Evolutionary conservation across 805 yeast genomes (phyloP), one percentile per base, ranked within the genome.

Genomic region (Ogataea pini): DNA sequence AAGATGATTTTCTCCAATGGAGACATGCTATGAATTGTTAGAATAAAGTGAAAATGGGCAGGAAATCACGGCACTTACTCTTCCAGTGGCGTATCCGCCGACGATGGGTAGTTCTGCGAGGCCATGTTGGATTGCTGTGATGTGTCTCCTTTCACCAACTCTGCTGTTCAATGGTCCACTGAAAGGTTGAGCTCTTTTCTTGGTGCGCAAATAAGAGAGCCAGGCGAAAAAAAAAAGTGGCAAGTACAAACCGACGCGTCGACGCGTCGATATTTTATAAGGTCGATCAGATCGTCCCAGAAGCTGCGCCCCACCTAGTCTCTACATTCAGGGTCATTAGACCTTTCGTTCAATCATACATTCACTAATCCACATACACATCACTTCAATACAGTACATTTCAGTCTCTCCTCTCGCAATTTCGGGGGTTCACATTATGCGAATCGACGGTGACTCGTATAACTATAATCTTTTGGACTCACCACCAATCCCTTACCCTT

Each of bases 401-500:
- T n/a, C n/a, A n/a, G n/a, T n/a, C n/a, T n/a, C n/a, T n/a, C n/a
- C n/a, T n/a, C n/a, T n/a, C n/a, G n/a, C n/a, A n/a, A n/a, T n/a
- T n/a, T n/a, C n/a, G n/a, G n/a, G n/a, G n/a, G n/a, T n/a, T n/a
- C n/a, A n/a, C n/a, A n/a, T n/a, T 38, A 45, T 24, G 44, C 37
- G 20, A 45, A 38, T 32, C 16, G 28, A 17, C 54, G 47, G n/a
- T 38, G 48, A 6, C 58, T 59, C 9, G 58, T 62, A 44, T 64
- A 68, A 55, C 82, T 75, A 67, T 82, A 83, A 61, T 83, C 87
- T 56, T 78, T 78, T 0, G 97, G 98, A 52, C 94, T 83, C 4
- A 83, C 78, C 16, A 90, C 98, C 56, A 94, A 70, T 52, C 98
- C 97, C 65, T 89, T 86, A 25, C 97, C 97, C 70, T 90, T 90